phyloP scores from a whole-genome alignment of 345 rosid species.

The Leavenworthia alabamica region DNA sequence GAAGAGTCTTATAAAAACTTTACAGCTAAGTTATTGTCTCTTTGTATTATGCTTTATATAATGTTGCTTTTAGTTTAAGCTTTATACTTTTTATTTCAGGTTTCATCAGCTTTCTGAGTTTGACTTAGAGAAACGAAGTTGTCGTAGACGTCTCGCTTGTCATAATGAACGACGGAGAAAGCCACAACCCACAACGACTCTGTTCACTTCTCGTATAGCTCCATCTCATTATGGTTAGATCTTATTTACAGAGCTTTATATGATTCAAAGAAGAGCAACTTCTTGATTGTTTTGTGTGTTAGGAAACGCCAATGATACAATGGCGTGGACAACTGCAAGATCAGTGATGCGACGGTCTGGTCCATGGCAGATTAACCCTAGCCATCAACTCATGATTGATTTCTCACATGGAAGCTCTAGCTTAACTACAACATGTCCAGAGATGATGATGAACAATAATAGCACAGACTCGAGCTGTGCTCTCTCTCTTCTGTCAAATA shows the following conservation, averaged over 20 bases:
- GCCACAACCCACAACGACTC: conserved; percentile 58
- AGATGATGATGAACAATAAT: conserved; percentile 37
- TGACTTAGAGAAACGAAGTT: conserved; percentile 81
- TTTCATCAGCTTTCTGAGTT: conserved; percentile 86
- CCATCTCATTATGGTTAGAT: conserved; percentile 52
- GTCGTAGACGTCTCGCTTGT: conserved; percentile 81
- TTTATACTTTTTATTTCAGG: conserved; percentile 36
- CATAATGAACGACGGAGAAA: conserved; percentile 89
- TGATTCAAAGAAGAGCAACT: neutral
- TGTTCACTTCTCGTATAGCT: conserved; percentile 47
- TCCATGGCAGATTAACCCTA: conserved; percentile 23
- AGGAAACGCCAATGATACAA: conserved; percentile 12
- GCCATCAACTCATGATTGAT: conserved; percentile 37
- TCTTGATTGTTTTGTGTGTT: too few species aligned
- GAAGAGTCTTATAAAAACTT: conserved; percentile 21
- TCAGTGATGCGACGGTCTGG: conserved; percentile 14
- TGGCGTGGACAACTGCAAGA: conserved; percentile 40
- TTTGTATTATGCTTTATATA: too few species aligned
- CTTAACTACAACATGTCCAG: conserved; percentile 30
- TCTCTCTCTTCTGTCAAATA: conserved; percentile 94
- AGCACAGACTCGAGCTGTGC: conserved; percentile 79
- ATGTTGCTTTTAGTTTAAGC: conserved; percentile 17
- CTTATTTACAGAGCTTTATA: neutral
- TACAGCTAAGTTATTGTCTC: conserved; percentile 23
- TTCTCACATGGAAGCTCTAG: conserved; percentile 44